Conservation (phyloP, 768 basidiomycete genomes). For the Boletus coccyginus region DNA sequence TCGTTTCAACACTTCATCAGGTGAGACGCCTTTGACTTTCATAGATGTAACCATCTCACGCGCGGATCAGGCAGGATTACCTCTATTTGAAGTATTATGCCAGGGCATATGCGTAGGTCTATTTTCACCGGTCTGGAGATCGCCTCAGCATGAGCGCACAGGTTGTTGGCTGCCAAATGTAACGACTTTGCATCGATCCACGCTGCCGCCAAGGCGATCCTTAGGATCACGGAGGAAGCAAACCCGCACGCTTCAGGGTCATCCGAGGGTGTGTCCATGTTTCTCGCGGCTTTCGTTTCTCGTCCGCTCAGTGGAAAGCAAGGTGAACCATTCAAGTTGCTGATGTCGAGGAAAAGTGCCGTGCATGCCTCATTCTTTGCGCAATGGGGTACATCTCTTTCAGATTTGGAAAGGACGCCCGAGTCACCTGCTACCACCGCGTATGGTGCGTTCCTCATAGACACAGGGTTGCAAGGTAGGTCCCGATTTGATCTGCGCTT, state of each 20-base stretch:
- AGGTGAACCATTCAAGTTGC: not conserved
- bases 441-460: constrained; percentile 5
- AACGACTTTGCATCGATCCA: not conserved
- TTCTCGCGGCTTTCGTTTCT: not conserved
- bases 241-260: not conserved
- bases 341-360: not conserved
- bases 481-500: not conserved
- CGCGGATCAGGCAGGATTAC: not conserved
- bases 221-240: not conserved
- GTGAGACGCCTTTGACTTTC: not conserved
- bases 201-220: not conserved
- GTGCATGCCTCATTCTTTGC: not conserved
- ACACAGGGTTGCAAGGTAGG: constrained; percentile 1
- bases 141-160: not conserved
- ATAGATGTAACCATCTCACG: not conserved
- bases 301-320: not conserved
- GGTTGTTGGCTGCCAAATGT: not conserved
- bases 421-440: constrained; percentile 3
- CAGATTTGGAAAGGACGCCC: not conserved
- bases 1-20: constrained; percentile 3
- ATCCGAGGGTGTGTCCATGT: not conserved
- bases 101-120: constrained; percentile 3
- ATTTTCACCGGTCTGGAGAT: not conserved
- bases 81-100: constrained; percentile 4
- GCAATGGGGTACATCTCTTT: not conserved